phyloP scores from a whole-genome alignment of 2,329 filamentous ascomycete genomes.

The Exophiala lecanii-corni region DNA sequence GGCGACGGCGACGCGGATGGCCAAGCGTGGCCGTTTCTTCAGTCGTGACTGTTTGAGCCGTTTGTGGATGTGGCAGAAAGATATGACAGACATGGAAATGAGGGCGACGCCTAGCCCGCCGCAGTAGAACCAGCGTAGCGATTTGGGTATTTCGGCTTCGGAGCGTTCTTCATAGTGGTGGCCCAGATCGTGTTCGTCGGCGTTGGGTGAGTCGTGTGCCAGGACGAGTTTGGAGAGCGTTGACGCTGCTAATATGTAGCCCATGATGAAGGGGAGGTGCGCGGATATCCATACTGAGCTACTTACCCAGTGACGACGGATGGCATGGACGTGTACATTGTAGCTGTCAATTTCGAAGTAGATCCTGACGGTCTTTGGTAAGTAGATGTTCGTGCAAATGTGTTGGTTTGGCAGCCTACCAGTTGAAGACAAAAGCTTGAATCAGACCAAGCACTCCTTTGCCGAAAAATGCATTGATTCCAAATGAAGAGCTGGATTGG shows the following conservation, averaged over 20 bases:
- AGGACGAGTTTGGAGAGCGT: constrained; percentile 55
- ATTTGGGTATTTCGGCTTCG: constrained; percentile 47
- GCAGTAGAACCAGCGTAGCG: constrained; percentile 61
- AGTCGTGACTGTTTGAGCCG: constrained; percentile 46
- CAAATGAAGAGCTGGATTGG: constrained; percentile 16
- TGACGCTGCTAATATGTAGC: constrained; percentile 56
- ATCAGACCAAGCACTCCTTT: constrained; percentile 55
- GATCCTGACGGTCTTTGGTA: constrained; percentile 42
- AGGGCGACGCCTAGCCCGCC: constrained; percentile 56
- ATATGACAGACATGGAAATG: constrained; percentile 52
- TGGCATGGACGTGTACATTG: constrained; percentile 57
- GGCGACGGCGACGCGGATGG: constrained; percentile 48
- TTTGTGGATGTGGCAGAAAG: constrained; percentile 54
- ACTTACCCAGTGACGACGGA: constrained; percentile 45
- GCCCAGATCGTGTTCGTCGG: constrained; percentile 47
- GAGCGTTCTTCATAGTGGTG: constrained; percentile 48
- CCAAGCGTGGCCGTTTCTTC: constrained; percentile 48
- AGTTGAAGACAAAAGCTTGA: constrained; percentile 20
- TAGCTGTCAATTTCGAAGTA: constrained; percentile 60
- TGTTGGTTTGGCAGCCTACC: constrained; percentile 4
- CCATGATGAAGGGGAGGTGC: constrained; percentile 61
- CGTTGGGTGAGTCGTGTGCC: constrained; percentile 49
- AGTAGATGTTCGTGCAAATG: not conserved
- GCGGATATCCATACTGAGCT: constrained; percentile 52
- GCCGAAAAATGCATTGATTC: constrained; percentile 46